phyloP scores from a whole-genome alignment of 2,329 filamentous ascomycete species.

The Cordyceps pruinosa region DNA sequence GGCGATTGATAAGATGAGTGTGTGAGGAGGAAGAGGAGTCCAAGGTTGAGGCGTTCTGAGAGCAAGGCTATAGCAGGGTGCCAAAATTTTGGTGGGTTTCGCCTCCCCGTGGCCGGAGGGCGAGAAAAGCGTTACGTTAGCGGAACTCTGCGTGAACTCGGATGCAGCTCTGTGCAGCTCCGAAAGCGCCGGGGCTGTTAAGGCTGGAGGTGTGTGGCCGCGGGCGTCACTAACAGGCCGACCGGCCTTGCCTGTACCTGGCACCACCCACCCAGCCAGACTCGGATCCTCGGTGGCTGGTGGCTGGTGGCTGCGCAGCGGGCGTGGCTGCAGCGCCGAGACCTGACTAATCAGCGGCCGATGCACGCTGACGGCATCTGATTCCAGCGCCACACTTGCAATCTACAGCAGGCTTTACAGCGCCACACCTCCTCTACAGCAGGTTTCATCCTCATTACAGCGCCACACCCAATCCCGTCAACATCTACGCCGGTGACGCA shows the following conservation, averaged over 20 bases:
- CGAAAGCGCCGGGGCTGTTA: slow-evolving; percentile 9
- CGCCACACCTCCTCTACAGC: neutral
- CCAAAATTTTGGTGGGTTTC: slow-evolving; percentile 12
- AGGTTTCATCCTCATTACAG: neutral
- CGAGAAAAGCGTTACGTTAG: slow-evolving; percentile 10
- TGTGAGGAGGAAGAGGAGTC: neutral
- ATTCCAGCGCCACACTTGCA: neutral
- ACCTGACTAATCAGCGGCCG: neutral
- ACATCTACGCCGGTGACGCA: slow-evolving; percentile 6
- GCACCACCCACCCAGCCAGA: no score
- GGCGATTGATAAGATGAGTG: slow-evolving; percentile 7
- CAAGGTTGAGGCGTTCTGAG: neutral
- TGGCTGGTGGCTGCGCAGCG: neutral
- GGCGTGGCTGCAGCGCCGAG: neutral
- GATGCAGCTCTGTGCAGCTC: neutral
- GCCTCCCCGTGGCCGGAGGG: slow-evolving; percentile 12
- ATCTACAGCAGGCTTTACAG: neutral
- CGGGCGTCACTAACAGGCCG: neutral
- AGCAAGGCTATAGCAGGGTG: neutral
- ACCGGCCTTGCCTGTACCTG: neutral
- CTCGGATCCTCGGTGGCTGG: neutral
- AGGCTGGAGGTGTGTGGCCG: neutral
- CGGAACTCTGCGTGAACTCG: neutral
- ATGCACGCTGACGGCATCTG: neutral
- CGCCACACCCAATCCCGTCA: slow-evolving; percentile 1